A percentile compares a stretch with the other conserved stretches of the same genome.
These are phyloP conservation scores for Malus asiatica DNA, from an alignment of 306 rosid genomes.

Conservation along the genomic window DNA sequence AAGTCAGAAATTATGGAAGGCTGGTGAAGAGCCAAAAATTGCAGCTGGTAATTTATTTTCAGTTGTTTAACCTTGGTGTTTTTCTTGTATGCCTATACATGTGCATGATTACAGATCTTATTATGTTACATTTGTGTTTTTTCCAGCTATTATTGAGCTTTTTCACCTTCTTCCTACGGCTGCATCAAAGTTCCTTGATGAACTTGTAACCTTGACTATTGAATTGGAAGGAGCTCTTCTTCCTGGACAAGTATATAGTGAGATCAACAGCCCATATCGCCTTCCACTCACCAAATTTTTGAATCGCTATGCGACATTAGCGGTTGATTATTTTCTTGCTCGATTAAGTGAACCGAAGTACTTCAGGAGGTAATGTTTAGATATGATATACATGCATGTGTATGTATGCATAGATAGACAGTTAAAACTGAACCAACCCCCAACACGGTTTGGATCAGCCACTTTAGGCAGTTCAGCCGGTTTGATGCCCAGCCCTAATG, in stretches of 20 bases:
- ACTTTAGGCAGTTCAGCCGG: neutral
- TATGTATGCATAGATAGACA: neutral
- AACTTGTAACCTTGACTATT: slow-evolving; percentile 92
- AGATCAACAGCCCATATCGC: slow-evolving; percentile 95
- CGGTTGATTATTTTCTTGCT: slow-evolving; percentile 91
- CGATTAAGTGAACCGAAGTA: slow-evolving; percentile 87
- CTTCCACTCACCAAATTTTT: slow-evolving; percentile 86
- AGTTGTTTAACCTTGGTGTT: slow-evolving; percentile 15
- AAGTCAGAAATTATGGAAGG: slow-evolving; percentile 93
- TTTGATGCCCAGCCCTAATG: neutral
- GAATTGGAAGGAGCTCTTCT: slow-evolving; percentile 99
- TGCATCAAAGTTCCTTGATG: slow-evolving; percentile 96
- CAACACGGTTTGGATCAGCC: neutral
- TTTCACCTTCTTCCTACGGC: slow-evolving; percentile 95
- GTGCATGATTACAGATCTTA: slow-evolving; percentile 13
- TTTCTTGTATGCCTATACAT: slow-evolving; percentile 14
- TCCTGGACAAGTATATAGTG: slow-evolving; percentile 91
- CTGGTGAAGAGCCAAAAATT: slow-evolving; percentile 99
- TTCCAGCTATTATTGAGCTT: slow-evolving; percentile 95
- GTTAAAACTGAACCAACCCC: neutral
- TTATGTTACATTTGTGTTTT: slow-evolving; percentile 15
- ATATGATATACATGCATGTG: neutral
- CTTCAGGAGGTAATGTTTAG: slow-evolving; percentile 74
- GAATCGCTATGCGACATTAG: slow-evolving; percentile 78
- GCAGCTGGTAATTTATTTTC: slow-evolving; percentile 72